Base-by-base conservation (phyloP, 169 alveolate species). In the Plasmodium chabaudi region DNA sequence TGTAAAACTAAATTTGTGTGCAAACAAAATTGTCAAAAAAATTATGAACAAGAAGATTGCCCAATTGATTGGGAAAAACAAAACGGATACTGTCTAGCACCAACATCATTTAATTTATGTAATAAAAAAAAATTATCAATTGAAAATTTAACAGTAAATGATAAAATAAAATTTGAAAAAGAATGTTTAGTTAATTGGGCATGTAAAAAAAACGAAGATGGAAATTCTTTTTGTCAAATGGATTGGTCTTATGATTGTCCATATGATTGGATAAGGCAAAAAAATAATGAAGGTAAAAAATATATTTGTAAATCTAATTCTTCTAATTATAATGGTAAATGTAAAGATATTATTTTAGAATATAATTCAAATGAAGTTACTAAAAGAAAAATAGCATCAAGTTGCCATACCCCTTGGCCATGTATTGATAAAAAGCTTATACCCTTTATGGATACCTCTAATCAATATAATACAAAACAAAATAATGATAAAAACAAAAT, bases 331-430 rank as follows among this genome's bases (percentile, higher is more conserved):
- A 60, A 57, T 1, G 89, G 79, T 46, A 79, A 53, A 57, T 79
- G 89, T 79, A 60, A 34, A n/a, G 15, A 65, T 67, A 79, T 79
- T 9, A 53, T 44, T 47, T 46, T 79, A 23, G 44, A 51, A 59
- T 34, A 65, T 9, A 49, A 59, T 34, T 39, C 79, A 1, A 82
- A 65, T 15, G 89, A 79, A 34, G 42, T 12, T 27, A 67, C 82
- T 39, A 79, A 79, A 57, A 67, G 89, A 44, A 82, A 79, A 60
- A 39, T 79, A 71, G 89, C 89, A 13, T 79, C 89, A 21, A 56
- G 10, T 44, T 79, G 89, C 25, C 42, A 79, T 60, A 39, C 89
- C 72, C 89, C 89, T n/a, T 79, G 89, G 89, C 82, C 89, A 13
- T 79, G 89, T 39, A 15, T 71, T 0, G 7, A 71, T 71, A n/a